Evolutionary conservation across 331 rosid species (phyloP), one percentile per base, ranked within the genome.

Genomic region (Malus hybrid): DNA sequence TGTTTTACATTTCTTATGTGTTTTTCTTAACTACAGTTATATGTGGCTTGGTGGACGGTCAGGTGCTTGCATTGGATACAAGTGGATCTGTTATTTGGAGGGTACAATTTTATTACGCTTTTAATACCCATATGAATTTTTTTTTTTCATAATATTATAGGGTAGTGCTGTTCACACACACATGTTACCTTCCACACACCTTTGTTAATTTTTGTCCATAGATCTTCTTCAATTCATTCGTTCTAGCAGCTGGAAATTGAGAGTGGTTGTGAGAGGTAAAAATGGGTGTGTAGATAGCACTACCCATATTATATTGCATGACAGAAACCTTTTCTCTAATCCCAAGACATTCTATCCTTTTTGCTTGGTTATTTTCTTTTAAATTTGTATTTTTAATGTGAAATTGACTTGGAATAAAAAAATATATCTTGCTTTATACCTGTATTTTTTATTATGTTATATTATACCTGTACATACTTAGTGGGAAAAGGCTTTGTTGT

Each of bases 21-120:
- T 63, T 30, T 63, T 75, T 79, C 12, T 22, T 28, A 32, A 72
- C 71, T 81, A 76, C 83, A 93, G 97, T 93, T 81, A 87, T 91
- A 80, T 93, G 96, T 79, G 87, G 96, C 83, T 83, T 87, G 87
- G 98, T 93, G 66, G 93, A 91, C 78, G 98, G 98, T n/a, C 90
- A 86, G 71, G 93, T 93, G 65, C 71, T 89, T 68, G 88, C 96
- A 53, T 73, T 93, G 78, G 87, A 81, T 78, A 76, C 90, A 70
- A 77, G 81, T 68, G 98, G 98, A 71, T 89, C 96, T 78, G 65
- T 86, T 76, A 48, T 87, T 72, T 93, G 98, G 98, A 89, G 82
- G 96, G 97, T 93, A 83, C 22, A 32, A 11, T 53, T 63, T 61
- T 57, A 26, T 19, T 63, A 18, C 3, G 48, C 64, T 24, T 69